phyloP scores from a whole-genome alignment of 2,329 filamentous ascomycete species.

The Didymosphaeria variabile region DNA sequence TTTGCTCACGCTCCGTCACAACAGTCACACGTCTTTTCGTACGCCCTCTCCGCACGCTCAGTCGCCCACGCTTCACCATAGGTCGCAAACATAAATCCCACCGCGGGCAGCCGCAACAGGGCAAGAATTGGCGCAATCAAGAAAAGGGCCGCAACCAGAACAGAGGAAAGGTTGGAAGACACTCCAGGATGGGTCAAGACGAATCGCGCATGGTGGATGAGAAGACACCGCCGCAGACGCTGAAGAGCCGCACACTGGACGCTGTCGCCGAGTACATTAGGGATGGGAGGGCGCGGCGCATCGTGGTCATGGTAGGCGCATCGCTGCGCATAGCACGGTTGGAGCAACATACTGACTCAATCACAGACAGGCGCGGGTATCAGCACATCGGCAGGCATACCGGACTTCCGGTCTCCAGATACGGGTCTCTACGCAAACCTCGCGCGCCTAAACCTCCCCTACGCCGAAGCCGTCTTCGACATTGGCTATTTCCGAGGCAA shows the following conservation, averaged over 20 bases:
- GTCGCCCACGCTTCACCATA: conserved; percentile 51
- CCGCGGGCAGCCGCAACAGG: conserved; percentile 48
- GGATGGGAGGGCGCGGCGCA: conserved; percentile 69
- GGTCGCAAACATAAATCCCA: conserved; percentile 60
- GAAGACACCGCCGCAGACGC: conserved; percentile 68
- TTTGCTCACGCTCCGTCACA: neutral
- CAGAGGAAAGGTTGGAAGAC: conserved; percentile 34
- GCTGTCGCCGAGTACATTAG: conserved; percentile 84
- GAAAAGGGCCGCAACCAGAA: conserved; percentile 34
- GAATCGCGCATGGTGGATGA: conserved; percentile 76
- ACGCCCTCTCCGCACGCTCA: neutral
- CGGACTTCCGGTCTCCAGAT: conserved; percentile 92
- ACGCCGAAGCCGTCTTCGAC: conserved; percentile 93
- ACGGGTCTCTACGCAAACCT: conserved; percentile 96
- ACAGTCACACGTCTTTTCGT: neutral
- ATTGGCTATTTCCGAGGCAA: conserved; percentile 87
- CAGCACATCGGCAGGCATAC: conserved; percentile 77
- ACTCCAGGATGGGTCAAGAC: conserved; percentile 84
- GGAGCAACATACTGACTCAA: neutral
- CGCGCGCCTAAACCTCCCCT: conserved; percentile 81
- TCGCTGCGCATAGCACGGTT: neutral
- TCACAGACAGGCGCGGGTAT: conserved; percentile 83
- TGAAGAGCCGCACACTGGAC: conserved; percentile 74
- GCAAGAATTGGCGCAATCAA: conserved; percentile 41
- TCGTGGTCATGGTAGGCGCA: conserved; percentile 77